phyloP scores from a whole-genome alignment of 2,329 filamentous ascomycete species.

The Trichoderma afroharzianum region DNA sequence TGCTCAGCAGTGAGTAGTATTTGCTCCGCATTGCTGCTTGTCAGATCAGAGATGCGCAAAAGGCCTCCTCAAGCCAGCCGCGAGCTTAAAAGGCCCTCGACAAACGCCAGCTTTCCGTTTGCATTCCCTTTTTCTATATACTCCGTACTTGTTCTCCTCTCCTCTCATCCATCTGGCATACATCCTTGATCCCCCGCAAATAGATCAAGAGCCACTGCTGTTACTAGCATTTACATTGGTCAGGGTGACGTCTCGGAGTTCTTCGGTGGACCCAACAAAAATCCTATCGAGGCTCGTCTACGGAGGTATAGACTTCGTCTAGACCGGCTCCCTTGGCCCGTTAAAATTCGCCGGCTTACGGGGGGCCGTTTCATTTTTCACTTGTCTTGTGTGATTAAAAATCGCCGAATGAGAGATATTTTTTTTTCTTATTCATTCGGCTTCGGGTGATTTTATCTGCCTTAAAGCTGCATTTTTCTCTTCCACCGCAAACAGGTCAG shows the following conservation, averaged over 20 bases:
- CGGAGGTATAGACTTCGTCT: background rate
- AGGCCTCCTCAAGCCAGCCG: background rate
- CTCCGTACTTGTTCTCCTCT: background rate
- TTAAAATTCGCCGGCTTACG: background rate
- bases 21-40: background rate
- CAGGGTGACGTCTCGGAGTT: background rate
- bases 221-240: background rate
- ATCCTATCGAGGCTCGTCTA: background rate
- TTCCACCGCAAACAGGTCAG: background rate
- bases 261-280: constrained; percentile 4
- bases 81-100: background rate
- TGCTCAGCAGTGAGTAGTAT: background rate
- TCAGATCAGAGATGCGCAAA: background rate
- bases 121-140: background rate
- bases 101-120: background rate
- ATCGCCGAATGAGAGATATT: background rate
- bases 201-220: background rate
- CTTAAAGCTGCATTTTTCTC: background rate
- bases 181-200: background rate
- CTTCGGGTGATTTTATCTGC: background rate
- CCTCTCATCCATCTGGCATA: background rate
- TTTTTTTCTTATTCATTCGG: background rate
- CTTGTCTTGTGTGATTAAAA: background rate
- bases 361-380: background rate
- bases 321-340: background rate